Evolutionary conservation across 2,329 filamentous ascomycete species (phyloP).

Genomic region (Phaeosphaeriaceae sp.): DNA sequence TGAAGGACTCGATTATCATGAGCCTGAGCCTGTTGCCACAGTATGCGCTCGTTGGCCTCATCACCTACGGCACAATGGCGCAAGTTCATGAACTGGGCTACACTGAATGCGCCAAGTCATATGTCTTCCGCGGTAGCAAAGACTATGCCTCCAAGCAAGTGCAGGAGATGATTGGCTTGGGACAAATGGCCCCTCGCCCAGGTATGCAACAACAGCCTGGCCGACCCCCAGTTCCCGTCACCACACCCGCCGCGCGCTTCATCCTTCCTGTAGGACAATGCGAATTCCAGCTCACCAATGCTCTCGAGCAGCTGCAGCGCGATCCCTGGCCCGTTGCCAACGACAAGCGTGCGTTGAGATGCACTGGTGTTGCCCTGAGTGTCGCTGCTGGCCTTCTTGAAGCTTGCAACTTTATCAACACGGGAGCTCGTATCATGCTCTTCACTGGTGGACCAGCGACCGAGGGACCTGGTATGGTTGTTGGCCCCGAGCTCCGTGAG

Average conservation of each 20-base stretch:
- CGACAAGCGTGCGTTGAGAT: constrained; percentile 87
- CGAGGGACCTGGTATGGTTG: constrained; percentile 95
- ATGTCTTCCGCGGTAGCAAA: constrained; percentile 97
- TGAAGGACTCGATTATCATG: constrained; percentile 88
- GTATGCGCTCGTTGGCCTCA: constrained; percentile 80
- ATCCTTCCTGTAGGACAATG: constrained; percentile 92
- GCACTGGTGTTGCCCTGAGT: constrained; percentile 94
- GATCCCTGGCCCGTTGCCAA: constrained; percentile 97
- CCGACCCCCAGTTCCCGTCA: constrained; percentile 69
- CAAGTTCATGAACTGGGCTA: constrained; percentile 99
- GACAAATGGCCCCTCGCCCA: constrained; percentile 74
- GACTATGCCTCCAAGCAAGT: constrained; percentile 98
- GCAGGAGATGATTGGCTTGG: constrained; percentile 96
- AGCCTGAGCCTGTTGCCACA: constrained; percentile 82
- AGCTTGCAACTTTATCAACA: constrained; percentile 86
- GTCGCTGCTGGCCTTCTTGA: constrained; percentile 93
- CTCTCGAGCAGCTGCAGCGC: constrained; percentile 91
- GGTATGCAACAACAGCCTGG: constrained; percentile 72
- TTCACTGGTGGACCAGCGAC: constrained; percentile 95
- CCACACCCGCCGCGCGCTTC: constrained; percentile 86
- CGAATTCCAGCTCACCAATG: constrained; percentile 96
- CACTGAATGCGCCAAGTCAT: constrained; percentile 96
- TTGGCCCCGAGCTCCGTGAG: constrained; percentile 92
- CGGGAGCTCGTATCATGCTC: constrained; percentile 94
- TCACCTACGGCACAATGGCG: constrained; percentile 93